A percentile compares a stretch with the other conserved stretches of the same genome.
Conservation (phyloP, 257 asterid genomes). For the Solanum gracilifrons region DNA sequence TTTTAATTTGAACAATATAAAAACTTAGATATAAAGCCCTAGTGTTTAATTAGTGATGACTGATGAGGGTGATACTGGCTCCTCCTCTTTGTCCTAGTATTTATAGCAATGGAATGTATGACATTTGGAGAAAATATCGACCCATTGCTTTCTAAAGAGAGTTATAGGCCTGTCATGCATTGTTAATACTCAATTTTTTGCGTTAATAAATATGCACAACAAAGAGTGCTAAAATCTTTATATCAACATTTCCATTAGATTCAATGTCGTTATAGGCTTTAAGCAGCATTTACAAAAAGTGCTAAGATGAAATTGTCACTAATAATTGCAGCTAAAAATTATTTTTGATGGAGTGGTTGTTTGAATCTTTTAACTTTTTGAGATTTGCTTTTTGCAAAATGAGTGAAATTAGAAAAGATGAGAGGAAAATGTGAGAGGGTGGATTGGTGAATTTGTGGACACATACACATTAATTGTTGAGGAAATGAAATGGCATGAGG, state of each 20-base stretch:
- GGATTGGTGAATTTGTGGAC: background rate
- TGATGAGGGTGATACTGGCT: background rate
- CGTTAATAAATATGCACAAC: background rate
- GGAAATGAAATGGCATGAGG: constrained; percentile 5
- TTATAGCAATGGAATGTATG: background rate
- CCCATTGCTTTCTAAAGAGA: background rate
- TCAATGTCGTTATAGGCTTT: background rate
- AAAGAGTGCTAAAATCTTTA: background rate
- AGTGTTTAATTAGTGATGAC: background rate
- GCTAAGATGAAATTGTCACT: no score
- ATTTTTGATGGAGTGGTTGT: background rate
- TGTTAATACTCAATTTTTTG: background rate
- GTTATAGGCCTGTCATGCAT: background rate
- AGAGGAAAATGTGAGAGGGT: background rate
- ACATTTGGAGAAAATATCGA: background rate
- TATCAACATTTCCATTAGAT: background rate
- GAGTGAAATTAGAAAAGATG: background rate
- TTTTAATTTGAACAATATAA: background rate
- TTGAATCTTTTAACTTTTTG: background rate
- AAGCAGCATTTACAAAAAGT: background rate
- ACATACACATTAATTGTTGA: background rate
- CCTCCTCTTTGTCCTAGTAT: background rate
- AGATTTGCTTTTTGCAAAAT: background rate
- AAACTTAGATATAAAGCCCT: no score
- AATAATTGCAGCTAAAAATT: background rate